Conservation (phyloP, 164 flowering plant genomes). For the Hamamelis virginiana region DNA sequence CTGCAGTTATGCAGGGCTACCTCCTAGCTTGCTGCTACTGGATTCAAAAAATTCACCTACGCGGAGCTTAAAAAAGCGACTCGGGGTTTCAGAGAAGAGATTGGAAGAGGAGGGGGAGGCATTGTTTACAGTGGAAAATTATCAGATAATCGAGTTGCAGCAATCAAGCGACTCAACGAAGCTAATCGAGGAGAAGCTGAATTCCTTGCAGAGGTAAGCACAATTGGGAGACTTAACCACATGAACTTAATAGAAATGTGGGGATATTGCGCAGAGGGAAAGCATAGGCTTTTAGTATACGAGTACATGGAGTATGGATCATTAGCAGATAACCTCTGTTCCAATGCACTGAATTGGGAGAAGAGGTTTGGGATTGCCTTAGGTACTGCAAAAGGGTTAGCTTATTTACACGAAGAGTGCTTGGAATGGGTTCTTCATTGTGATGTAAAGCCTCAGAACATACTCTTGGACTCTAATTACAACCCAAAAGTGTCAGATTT, state of each 20-base stretch:
- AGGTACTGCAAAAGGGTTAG: slow-evolving; percentile 36
- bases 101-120: slow-evolving; percentile 34
- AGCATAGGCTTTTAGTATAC: slow-evolving; percentile 30
- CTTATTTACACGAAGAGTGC: slow-evolving; percentile 45
- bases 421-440: slow-evolving; percentile 42
- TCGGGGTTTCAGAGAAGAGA: slow-evolving; percentile 23
- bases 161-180: slow-evolving; percentile 26
- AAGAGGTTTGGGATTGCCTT: slow-evolving; percentile 23
- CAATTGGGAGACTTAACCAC: slow-evolving; percentile 30
- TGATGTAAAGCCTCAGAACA: slow-evolving; percentile 38
- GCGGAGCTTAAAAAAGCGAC: slow-evolving; percentile 28
- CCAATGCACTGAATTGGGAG: slow-evolving; percentile 22
- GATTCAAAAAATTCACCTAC: slow-evolving; percentile 25
- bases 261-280: slow-evolving; percentile 32
- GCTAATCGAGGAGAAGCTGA: slow-evolving; percentile 30
- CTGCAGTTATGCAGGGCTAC: slow-evolving; percentile 10
- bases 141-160: slow-evolving; percentile 23
- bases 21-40: slow-evolving; percentile 19
- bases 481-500: slow-evolving; percentile 40
- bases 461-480: slow-evolving; percentile 26
- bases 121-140: slow-evolving; percentile 26
- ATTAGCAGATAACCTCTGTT: slow-evolving; percentile 20
- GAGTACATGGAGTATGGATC: slow-evolving; percentile 39
- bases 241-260: slow-evolving; percentile 34
- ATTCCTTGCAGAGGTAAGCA: slow-evolving; percentile 29